These are phyloP conservation scores for Leishmania tarentolae DNA, from an alignment of 208 protist genomes.

Conservation along the genomic window DNA sequence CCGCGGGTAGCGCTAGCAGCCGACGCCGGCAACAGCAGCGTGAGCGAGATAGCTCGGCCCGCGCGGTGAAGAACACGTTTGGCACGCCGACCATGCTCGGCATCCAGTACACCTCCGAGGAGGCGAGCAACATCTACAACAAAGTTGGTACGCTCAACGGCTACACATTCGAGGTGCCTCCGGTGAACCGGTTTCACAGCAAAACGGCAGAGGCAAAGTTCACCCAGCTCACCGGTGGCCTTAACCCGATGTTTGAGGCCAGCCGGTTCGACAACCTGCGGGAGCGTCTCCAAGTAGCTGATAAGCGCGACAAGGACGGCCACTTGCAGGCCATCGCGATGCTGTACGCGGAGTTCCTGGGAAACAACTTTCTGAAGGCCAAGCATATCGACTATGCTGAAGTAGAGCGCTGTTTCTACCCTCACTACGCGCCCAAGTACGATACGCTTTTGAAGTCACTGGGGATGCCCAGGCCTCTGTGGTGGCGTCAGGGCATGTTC, in stretches of 20 bases:
- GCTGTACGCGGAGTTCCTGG: conserved; percentile 81
- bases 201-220: conserved; percentile 78
- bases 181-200: conserved; percentile 83
- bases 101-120: conserved; percentile 74
- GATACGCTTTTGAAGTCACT: conserved; percentile 52
- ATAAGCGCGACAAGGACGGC: conserved; percentile 73
- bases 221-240: conserved; percentile 59
- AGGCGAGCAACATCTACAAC: conserved; percentile 72
- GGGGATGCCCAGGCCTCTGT: conserved; percentile 61
- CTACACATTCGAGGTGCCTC: conserved; percentile 82
- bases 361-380: conserved; percentile 67
- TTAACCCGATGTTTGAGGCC: conserved; percentile 80
- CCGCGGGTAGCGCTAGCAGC: neutral
- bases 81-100: conserved; percentile 70
- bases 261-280: conserved; percentile 81
- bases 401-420: conserved; percentile 86
- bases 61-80: conserved; percentile 20
- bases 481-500: conserved; percentile 75
- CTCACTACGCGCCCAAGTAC: conserved; percentile 68
- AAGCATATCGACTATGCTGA: conserved; percentile 67
- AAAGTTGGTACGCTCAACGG: conserved; percentile 69
- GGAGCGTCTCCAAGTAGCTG: conserved; percentile 66
- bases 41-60: conserved; percentile 4
- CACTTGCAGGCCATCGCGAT: conserved; percentile 83
- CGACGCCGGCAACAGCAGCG: conserved; percentile 1